Conservation (phyloP, 352 stramenopile genomes). For the Globisporangium barbulae region DNA sequence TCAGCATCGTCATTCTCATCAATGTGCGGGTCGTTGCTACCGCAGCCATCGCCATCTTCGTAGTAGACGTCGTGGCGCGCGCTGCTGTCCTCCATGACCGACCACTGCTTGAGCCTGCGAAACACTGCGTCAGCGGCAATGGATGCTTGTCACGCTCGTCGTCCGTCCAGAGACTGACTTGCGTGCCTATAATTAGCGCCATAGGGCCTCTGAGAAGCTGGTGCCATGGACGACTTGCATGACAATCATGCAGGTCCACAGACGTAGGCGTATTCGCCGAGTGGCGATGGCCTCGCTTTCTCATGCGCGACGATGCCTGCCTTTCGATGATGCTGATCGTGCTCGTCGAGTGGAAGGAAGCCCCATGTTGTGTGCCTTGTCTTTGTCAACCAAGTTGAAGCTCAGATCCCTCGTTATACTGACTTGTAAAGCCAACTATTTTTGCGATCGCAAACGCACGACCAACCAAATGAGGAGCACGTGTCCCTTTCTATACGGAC, state of each 20-base stretch:
- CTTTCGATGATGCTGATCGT: neutral
- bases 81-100: neutral
- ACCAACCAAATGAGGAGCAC: neutral
- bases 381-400: conserved; percentile 13
- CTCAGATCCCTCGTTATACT: neutral
- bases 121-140: neutral
- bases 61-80: neutral
- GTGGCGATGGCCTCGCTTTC: too few relatives aligned
- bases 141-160: neutral
- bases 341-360: neutral
- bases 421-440: neutral
- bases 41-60: neutral
- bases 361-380: neutral
- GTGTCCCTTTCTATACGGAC: neutral
- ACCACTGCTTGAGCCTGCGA: neutral
- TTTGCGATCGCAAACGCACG: neutral
- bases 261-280: too few relatives aligned
- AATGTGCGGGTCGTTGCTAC: neutral
- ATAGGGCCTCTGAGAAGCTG: too few relatives aligned
- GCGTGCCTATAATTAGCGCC: conserved; percentile 3
- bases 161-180: neutral
- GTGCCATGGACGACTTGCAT: too few relatives aligned
- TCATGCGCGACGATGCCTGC: neutral
- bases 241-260: neutral
- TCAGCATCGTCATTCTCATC: neutral